Conservation (phyloP, 192 early-diverging fungal genomes). For the Coemansia sp. region DNA sequence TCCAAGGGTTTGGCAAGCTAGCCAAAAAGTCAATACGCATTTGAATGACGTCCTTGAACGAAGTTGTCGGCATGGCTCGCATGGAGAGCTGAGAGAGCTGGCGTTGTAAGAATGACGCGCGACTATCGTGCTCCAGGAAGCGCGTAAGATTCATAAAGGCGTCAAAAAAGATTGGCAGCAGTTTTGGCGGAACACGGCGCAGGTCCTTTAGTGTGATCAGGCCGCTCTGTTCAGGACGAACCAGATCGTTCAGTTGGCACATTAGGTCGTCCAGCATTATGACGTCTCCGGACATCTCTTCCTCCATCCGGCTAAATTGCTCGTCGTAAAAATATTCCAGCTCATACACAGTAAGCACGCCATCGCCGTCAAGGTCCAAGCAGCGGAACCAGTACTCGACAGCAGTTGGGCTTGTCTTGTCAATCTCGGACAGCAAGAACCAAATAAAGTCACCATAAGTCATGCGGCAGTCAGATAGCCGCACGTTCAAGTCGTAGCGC, state of each 20-base stretch:
- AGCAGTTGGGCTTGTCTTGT: constrained; percentile 63
- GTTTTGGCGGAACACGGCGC: constrained; percentile 22
- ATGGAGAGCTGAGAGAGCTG: constrained; percentile 49
- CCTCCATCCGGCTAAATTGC: constrained; percentile 67
- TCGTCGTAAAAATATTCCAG: constrained; percentile 83
- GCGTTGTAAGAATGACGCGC: constrained; percentile 47
- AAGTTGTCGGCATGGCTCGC: constrained; percentile 39
- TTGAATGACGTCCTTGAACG: constrained; percentile 44
- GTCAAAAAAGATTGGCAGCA: constrained; percentile 50
- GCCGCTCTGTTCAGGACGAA: constrained; percentile 39
- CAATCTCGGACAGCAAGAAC: constrained; percentile 81
- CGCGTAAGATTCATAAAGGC: constrained; percentile 51
- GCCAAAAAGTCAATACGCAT: constrained; percentile 49
- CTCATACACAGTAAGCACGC: constrained; percentile 80
- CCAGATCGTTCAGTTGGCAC: constrained; percentile 53
- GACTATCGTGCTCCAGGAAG: constrained; percentile 52
- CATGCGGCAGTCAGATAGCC: constrained; percentile 59
- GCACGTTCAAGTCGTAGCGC: constrained; percentile 42
- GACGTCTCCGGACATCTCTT: constrained; percentile 49
- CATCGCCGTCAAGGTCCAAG: constrained; percentile 89
- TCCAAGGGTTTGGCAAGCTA: constrained; percentile 48
- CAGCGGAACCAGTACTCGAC: constrained; percentile 91
- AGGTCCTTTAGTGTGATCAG: constrained; percentile 52
- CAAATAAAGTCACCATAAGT: constrained; percentile 82
- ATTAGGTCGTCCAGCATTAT: constrained; percentile 51